Evolutionary conservation across 2,329 filamentous ascomycete species (phyloP).

Genomic region (Aspergillus sclerotialis): DNA sequence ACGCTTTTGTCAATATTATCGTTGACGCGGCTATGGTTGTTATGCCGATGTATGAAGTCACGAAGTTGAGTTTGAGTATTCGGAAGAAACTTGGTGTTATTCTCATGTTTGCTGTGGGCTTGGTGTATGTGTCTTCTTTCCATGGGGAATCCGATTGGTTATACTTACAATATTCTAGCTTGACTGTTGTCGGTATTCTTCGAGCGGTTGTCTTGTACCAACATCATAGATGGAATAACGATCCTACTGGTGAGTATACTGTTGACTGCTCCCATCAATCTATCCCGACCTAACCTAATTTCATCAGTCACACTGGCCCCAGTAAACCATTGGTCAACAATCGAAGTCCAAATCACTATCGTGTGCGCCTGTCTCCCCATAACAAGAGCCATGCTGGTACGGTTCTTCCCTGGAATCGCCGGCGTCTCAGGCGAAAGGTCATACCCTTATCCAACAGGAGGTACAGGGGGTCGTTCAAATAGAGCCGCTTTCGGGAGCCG

Average conservation of each 20-base stretch:
- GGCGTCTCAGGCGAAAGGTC: not conserved
- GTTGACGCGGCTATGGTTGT: conserved; percentile 4
- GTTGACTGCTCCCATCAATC: not conserved
- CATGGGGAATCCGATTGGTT: not conserved
- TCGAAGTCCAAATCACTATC: conserved; percentile 6
- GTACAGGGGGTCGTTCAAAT: not conserved
- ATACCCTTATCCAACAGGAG: not conserved
- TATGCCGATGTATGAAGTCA: conserved; percentile 5
- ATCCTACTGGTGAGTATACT: not conserved
- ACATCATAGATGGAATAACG: not conserved
- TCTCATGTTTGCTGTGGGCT: not conserved
- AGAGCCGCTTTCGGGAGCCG: too few relatives aligned
- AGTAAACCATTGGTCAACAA: conserved; percentile 4
- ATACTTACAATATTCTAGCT: not conserved
- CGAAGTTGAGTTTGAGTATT: conserved; percentile 2
- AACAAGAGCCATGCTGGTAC: conserved; percentile 2
- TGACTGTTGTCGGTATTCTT: not conserved
- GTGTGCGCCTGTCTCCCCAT: conserved; percentile 6
- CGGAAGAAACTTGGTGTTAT: conserved; percentile 2
- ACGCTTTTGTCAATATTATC: conserved; percentile 4
- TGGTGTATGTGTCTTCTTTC: not conserved
- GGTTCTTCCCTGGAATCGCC: conserved; percentile 1
- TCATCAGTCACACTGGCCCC: conserved; percentile 2
- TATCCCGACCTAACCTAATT: not conserved
- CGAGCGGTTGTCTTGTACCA: not conserved